These are phyloP conservation scores for Vaccinium corymbosum DNA, from an alignment of 148 eudicot genomes.

Conservation along the genomic window DNA sequence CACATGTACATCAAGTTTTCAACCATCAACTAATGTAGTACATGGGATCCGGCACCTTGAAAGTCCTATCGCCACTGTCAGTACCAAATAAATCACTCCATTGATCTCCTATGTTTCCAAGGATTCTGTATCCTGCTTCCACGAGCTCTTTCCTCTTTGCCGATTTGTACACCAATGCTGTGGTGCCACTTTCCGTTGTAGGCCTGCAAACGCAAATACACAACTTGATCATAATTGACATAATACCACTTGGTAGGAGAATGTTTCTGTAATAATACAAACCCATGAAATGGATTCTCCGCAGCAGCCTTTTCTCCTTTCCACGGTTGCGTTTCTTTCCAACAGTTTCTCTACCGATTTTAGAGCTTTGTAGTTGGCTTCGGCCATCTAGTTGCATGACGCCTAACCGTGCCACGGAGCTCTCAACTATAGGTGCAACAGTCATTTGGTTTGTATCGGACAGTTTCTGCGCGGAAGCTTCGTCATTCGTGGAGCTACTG, in stretches of 20 bases:
- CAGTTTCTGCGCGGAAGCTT: too few relatives aligned
- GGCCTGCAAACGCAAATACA: background rate
- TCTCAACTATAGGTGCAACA: too few relatives aligned
- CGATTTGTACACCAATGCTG: slow-evolving; percentile 29
- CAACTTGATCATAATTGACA: background rate
- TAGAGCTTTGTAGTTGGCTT: too few relatives aligned
- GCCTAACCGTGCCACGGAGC: too few relatives aligned
- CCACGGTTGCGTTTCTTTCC: too few relatives aligned
- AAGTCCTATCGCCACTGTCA: slow-evolving; percentile 46
- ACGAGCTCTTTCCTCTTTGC: slow-evolving; percentile 17
- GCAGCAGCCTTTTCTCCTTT: too few relatives aligned
- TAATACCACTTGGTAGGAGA: background rate
- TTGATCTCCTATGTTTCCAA: slow-evolving; percentile 21
- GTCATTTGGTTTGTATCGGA: too few relatives aligned
- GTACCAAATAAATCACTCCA: slow-evolving; percentile 66
- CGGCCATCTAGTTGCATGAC: too few relatives aligned
- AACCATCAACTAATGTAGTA: slow-evolving; percentile 38
- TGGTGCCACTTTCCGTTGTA: background rate
- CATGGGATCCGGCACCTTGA: slow-evolving; percentile 74
- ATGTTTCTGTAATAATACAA: background rate
- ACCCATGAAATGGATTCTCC: too few relatives aligned
- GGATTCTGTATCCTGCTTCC: slow-evolving; percentile 23
- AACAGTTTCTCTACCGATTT: too few relatives aligned
- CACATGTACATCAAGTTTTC: background rate
- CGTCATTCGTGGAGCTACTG: too few relatives aligned